Evolutionary conservation across 345 rosid genomes (phyloP), one percentile per base, ranked within the genome.

Genomic region (Citropsis articulata): DNA sequence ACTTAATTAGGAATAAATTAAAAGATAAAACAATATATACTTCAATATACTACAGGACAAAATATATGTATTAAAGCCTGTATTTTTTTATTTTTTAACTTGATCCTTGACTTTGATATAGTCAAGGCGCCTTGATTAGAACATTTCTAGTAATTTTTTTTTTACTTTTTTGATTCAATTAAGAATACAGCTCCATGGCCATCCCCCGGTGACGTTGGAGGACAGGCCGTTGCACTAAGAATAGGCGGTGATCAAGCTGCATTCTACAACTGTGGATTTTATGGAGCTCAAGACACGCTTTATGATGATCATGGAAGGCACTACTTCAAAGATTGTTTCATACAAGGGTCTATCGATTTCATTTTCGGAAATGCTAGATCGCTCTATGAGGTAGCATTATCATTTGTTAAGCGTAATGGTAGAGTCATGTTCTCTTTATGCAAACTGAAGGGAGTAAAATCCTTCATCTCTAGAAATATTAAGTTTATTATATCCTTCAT

Each of bases 261-360:
- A 0, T 91, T 94, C 78, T 91, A 88, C 38, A 86, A 90, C 1
- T 94, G 98, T 78, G 98, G 98, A 63, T 91, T 94, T 76, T 93
- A 83, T 57, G 94, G 98, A 72, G 91, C 94, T 13, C 98, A 94
- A 89, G 98, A 94, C 82, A 94, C 98, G 0, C 96, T 94, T 71
- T 84, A 83, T 79, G 98, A 94, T 63, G 89, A 91, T 75, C 76
- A 56, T 14, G 98, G 98, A 21, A 88, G 88, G 66, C 98, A 94
- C 79, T 94, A 87, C 76, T 94, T 81, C 76, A 86, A 83, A 77
- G 89, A 84, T 13, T 93, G 97, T 57, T 91, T 93, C 86, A 89
- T 94, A 1, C 89, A 95, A 85, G 97, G 98, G 36, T 95, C 97
- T 27, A 90, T 95, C 48, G 97, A 94, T 80, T 90, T 94, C 80